Evolutionary conservation across 176 grass and related monocot genomes (phyloP).

Genomic region (Bothriochloa decipiens): DNA sequence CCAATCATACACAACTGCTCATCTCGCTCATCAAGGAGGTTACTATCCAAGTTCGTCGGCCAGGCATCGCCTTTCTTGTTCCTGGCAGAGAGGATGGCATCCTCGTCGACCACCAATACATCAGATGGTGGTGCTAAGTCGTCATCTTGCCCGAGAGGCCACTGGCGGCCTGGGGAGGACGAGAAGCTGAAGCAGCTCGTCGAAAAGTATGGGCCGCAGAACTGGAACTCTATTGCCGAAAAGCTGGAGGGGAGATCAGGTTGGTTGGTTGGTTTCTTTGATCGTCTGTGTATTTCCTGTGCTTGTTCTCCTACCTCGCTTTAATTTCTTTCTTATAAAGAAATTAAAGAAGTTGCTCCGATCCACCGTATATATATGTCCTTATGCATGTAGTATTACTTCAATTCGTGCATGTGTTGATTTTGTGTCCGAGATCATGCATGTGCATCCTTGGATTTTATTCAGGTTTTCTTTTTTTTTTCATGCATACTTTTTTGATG

Average conservation of each 20-base stretch:
- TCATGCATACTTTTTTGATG: neutral
- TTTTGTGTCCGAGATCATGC: neutral
- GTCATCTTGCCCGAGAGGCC: conserved; percentile 66
- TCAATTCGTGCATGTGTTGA: neutral
- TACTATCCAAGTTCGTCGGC: neutral
- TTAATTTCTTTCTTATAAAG: neutral
- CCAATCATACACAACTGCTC: conserved; percentile 18
- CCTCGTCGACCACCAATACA: conserved; percentile 60
- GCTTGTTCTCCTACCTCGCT: conserved; percentile 21
- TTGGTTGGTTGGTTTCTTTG: conserved; percentile 37
- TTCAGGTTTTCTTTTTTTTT: neutral
- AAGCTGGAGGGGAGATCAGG: conserved; percentile 96
- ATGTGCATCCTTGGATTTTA: neutral
- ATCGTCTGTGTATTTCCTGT: neutral
- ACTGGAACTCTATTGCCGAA: conserved; percentile 97
- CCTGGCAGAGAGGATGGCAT: conserved; percentile 41
- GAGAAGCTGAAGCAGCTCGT: conserved; percentile 78
- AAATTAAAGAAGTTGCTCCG: neutral
- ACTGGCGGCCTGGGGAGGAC: conserved; percentile 88
- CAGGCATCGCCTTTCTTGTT: neutral
- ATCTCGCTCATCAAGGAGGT: neutral
- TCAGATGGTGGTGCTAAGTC: conserved; percentile 58
- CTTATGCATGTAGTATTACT: neutral
- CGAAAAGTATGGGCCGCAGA: conserved; percentile 84
- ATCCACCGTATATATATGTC: neutral